Evolutionary conservation across 1,284 basidiomycete species (phyloP), one percentile per base, ranked within the genome.

Genomic region (Amylostereum areolatum): DNA sequence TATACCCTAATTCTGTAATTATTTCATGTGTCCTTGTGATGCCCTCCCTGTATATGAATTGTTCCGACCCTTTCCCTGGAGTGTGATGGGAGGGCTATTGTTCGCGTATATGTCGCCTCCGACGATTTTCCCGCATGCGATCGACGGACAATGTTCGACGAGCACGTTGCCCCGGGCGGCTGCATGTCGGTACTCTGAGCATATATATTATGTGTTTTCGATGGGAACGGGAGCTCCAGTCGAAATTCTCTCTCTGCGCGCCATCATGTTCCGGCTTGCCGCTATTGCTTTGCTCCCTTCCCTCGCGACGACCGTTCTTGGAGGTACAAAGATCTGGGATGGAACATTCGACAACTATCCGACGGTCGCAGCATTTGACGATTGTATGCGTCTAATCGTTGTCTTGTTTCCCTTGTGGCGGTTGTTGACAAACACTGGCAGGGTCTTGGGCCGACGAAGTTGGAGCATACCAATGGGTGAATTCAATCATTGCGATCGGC

Each of bases 371-470:
- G 72, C 69, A 52, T 82, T 83, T 53, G 79, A 81, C 57, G 68
- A 73, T 52, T 82, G 79, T 77, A 55, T 18, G 1, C 18, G 18
- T 18, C 18, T 18, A 18, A 18, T 18, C 51, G 70, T 60, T 4
- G 11, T 18, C 11, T 18, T 12, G 9, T 25, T 44, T 32, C 12
- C 29, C 24, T 30, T 37, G 11, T 43, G 30, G 42, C 37, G 18
- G 12, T 11, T 36, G 7, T 29, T 50, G 41, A 48, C 37, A 43
- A 35, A 30, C 33, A 52, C 37, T 47, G 28, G 18, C 50, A 80
- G 79, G 80, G 79, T 76, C 75, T 10, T 82, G 75, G 74, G 65
- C 73, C n/a, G 74, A 71, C 62, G 63, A 77, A 64, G 75, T 80
- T 43, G 77, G 75, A 33, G 64, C 69, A 45, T 82, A 80, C 61